Evolutionary conservation across 371 early-diverging fungal species (phyloP).

Genomic region (Lichtheimia ornata): DNA sequence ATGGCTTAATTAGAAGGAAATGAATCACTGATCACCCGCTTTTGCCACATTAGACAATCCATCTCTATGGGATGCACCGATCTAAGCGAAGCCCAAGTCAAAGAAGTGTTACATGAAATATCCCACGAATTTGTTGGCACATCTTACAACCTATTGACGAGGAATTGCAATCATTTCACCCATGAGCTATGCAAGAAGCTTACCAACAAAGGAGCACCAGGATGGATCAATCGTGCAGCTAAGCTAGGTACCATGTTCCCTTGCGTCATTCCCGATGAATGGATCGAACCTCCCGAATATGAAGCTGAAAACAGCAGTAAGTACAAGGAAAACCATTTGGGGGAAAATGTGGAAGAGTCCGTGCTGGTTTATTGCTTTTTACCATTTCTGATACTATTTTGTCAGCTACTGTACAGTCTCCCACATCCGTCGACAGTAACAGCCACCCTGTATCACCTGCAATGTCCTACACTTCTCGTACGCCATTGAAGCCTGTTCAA

Average conservation of each 20-base stretch:
- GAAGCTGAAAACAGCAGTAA: slow-evolving; percentile 18
- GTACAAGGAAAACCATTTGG: neutral
- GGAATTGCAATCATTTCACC: slow-evolving; percentile 73
- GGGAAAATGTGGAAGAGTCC: neutral
- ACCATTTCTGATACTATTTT: slow-evolving; percentile 2
- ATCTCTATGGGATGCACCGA: slow-evolving; percentile 56
- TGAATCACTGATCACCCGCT: slow-evolving; percentile 12
- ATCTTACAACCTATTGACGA: slow-evolving; percentile 39
- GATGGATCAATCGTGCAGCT: slow-evolving; percentile 71
- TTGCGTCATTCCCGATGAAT: slow-evolving; percentile 66
- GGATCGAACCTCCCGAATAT: slow-evolving; percentile 66
- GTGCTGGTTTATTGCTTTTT: too few relatives aligned
- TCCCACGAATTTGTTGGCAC: slow-evolving; percentile 61
- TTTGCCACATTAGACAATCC: slow-evolving; percentile 43
- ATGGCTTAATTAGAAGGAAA: too few relatives aligned
- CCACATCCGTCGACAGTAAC: slow-evolving; percentile 13
- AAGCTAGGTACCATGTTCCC: slow-evolving; percentile 70
- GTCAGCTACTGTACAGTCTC: slow-evolving; percentile 10
- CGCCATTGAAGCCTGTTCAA: too few relatives aligned
- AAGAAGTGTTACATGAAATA: slow-evolving; percentile 47
- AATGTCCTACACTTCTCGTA: too few relatives aligned
- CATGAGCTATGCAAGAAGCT: slow-evolving; percentile 54
- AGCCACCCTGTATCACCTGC: neutral
- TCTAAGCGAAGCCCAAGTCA: slow-evolving; percentile 49
- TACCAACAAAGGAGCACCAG: slow-evolving; percentile 59